Conservation (phyloP, 225 moss, liverwort and hornwort species). For the Straminergon stramineum region DNA sequence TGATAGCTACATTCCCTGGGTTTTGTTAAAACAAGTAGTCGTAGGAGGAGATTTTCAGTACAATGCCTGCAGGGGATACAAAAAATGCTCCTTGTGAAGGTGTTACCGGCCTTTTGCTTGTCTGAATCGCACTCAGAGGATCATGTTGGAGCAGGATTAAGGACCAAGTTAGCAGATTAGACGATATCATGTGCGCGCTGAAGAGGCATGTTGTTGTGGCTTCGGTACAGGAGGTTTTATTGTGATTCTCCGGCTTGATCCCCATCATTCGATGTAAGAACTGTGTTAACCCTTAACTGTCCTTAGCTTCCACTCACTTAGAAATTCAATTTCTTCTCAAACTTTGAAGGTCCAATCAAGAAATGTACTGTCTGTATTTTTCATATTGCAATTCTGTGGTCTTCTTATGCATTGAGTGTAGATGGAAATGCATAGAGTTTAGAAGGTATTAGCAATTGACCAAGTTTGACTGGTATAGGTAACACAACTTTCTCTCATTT, state of each 20-base stretch:
- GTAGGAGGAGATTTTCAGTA: too few relatives aligned
- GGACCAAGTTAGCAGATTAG: not conserved
- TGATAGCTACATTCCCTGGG: too few relatives aligned
- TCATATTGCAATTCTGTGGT: too few relatives aligned
- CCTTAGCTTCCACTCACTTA: not conserved
- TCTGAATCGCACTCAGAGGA: too few relatives aligned
- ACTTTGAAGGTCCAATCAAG: not conserved
- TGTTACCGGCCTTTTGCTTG: too few relatives aligned
- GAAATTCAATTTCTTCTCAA: not conserved
- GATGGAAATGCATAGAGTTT: not conserved
- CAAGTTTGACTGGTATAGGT: not conserved
- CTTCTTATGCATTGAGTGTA: not conserved
- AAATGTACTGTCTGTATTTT: not conserved
- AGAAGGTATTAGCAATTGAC: not conserved
- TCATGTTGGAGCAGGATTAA: not conserved
- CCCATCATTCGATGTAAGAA: not conserved
- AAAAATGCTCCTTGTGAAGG: too few relatives aligned
- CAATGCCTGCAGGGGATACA: too few relatives aligned
- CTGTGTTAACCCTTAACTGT: not conserved
- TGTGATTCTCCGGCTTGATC: not conserved
- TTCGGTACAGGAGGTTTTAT: not conserved
- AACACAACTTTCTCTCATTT: not conserved
- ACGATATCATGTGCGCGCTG: not conserved
- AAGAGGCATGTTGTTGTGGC: not conserved
- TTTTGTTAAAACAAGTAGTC: too few relatives aligned